These are phyloP conservation scores for Puccinia polysora DNA, from an alignment of 1,284 basidiomycete genomes.

Conservation along the genomic window DNA sequence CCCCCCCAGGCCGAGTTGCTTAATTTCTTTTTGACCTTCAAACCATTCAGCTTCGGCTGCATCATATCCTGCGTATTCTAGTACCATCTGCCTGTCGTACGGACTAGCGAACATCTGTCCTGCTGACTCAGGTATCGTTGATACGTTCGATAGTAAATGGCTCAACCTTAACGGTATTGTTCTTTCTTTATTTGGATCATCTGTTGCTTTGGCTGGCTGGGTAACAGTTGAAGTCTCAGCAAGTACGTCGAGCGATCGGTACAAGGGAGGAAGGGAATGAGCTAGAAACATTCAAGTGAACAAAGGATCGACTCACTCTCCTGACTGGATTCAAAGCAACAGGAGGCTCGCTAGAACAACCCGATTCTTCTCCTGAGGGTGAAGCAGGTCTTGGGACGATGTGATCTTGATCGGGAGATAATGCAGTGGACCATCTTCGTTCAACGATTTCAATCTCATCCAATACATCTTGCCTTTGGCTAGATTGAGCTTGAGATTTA, in stretches of 20 bases:
- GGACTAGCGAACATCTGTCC: not conserved
- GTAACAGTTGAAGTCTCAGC: too few species aligned
- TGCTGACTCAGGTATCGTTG: slow-evolving; percentile 36
- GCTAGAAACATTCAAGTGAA: not conserved
- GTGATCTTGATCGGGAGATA: not conserved
- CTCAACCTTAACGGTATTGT: slow-evolving; percentile 28
- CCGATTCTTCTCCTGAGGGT: not conserved
- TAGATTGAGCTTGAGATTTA: not conserved
- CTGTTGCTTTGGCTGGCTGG: slow-evolving; percentile 29
- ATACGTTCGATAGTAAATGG: slow-evolving; percentile 37
- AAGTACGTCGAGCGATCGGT: too few species aligned
- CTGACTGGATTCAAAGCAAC: slow-evolving; percentile 27
- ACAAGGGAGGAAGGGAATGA: too few species aligned
- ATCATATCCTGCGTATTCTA: slow-evolving; percentile 41
- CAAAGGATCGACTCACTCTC: slow-evolving; percentile 13
- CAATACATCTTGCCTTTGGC: slow-evolving; percentile 18
- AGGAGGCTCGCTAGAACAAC: not conserved
- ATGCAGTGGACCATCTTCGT: not conserved
- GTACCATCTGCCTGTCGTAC: slow-evolving; percentile 40
- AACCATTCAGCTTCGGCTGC: slow-evolving; percentile 41
- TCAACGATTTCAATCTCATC: slow-evolving; percentile 22
- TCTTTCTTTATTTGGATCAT: slow-evolving; percentile 28
- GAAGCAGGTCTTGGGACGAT: too few species aligned
- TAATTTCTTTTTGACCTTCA: slow-evolving; percentile 34
- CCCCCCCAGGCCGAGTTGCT: slow-evolving; percentile 14